phyloP scores from a whole-genome alignment of 768 basidiomycete species.

The Phanerodontia chrysosporium region DNA sequence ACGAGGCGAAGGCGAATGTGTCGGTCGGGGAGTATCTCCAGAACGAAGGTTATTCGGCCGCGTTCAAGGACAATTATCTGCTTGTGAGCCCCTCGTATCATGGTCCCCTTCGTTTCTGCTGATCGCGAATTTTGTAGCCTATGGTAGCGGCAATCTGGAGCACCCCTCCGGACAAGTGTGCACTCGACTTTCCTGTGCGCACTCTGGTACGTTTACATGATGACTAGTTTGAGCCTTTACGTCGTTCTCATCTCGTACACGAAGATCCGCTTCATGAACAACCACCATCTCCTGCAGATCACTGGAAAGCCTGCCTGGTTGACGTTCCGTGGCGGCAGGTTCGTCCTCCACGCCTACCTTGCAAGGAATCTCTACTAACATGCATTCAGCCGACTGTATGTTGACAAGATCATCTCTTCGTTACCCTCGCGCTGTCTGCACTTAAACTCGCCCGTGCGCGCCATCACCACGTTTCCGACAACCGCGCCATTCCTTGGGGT shows the following conservation, averaged over 20 bases:
- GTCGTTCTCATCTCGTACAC: background rate
- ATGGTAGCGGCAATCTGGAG: constrained; percentile 70
- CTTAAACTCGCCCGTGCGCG: constrained; percentile 49
- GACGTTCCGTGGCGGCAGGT: constrained; percentile 73
- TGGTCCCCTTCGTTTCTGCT: background rate
- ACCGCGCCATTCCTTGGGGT: background rate
- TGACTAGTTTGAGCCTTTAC: background rate
- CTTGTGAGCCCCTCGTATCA: constrained; percentile 43
- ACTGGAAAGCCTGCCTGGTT: constrained; percentile 69
- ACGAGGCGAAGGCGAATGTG: constrained; percentile 18
- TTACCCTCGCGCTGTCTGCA: constrained; percentile 53
- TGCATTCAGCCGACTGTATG: constrained; percentile 52
- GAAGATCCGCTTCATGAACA: constrained; percentile 67
- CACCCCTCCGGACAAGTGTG: constrained; percentile 66
- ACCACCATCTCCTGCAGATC: constrained; percentile 71
- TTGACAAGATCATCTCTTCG: constrained; percentile 53
- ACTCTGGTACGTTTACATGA: constrained; percentile 46
- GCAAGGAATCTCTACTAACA: background rate
- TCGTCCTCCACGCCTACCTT: constrained; percentile 8
- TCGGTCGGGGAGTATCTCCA: constrained; percentile 55
- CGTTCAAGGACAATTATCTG: constrained; percentile 71
- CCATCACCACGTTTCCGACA: constrained; percentile 32
- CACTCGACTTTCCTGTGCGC: constrained; percentile 64
- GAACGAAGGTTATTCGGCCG: constrained; percentile 59
- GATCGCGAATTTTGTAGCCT: constrained; percentile 2